Conservation (phyloP, 345 rosid genomes). For the Physaria fendleri region DNA sequence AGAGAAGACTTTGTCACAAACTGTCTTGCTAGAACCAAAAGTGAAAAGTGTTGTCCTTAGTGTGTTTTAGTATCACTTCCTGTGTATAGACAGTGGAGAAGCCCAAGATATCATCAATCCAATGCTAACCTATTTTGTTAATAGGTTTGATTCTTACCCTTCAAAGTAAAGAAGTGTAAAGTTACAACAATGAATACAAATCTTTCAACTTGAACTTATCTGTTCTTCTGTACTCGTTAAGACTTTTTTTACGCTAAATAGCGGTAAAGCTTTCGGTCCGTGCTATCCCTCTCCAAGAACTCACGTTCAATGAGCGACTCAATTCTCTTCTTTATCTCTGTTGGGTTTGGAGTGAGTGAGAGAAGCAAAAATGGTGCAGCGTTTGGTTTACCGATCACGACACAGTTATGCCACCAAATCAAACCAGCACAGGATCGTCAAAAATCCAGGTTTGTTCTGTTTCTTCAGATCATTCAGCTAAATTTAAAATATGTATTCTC, state of each 20-base stretch:
- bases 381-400: conserved; percentile 75
- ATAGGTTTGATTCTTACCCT: not conserved
- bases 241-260: conserved; percentile 48
- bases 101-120: too few species aligned
- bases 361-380: conserved; percentile 70
- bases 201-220: too few species aligned
- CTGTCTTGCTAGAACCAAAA: conserved; percentile 54
- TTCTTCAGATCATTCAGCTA: not conserved
- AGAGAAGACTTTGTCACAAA: conserved; percentile 61
- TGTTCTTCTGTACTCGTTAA: too few species aligned
- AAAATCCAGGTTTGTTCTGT: conserved; percentile 60
- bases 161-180: too few species aligned
- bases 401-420: conserved; percentile 97
- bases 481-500: not conserved
- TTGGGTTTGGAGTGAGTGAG: conserved; percentile 47
- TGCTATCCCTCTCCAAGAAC: conserved; percentile 89
- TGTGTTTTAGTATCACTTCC: conserved; percentile 45
- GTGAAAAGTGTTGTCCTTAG: conserved; percentile 33
- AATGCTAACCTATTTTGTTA: too few species aligned
- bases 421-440: conserved; percentile 87
- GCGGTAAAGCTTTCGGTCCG: conserved; percentile 82
- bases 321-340: conserved; percentile 90
- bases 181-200: too few species aligned
- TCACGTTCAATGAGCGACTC: conserved; percentile 95
- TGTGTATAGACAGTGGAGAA: conserved; percentile 25